phyloP scores from a whole-genome alignment of 176 grass and related monocot species.

The Alloteropsis semialata region DNA sequence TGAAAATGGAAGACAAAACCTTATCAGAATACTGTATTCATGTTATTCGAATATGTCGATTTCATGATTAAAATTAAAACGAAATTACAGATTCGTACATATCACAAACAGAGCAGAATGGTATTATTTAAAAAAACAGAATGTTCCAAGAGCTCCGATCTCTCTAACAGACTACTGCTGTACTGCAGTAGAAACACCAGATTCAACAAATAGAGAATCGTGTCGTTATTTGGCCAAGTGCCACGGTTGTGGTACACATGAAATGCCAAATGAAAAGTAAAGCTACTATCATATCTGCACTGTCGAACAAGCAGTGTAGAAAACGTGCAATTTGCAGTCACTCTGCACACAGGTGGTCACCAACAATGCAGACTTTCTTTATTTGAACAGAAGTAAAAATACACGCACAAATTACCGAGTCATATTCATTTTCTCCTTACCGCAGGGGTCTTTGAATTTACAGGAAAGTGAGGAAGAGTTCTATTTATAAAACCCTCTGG shows the following conservation, averaged over 20 bases:
- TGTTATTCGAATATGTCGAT: background rate
- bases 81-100: background rate
- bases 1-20: slow-evolving; percentile 34
- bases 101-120: background rate
- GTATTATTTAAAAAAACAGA: background rate
- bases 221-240: slow-evolving; percentile 1
- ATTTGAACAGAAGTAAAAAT: slow-evolving; percentile 3
- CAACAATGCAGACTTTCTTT: slow-evolving; percentile 15
- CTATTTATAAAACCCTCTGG: slow-evolving; percentile 92
- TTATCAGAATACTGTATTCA: slow-evolving; percentile 22
- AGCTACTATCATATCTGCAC: background rate
- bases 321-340: slow-evolving; percentile 1
- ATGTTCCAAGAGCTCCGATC: background rate
- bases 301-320: background rate
- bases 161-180: background rate
- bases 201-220: slow-evolving; percentile 24
- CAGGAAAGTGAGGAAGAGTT: slow-evolving; percentile 96
- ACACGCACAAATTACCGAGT: slow-evolving; percentile 34
- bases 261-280: background rate
- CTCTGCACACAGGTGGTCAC: background rate
- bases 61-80: slow-evolving; percentile 20
- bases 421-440: slow-evolving; percentile 52
- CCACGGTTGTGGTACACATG: background rate
- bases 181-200: slow-evolving; percentile 1
- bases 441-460: slow-evolving; percentile 89